These are phyloP conservation scores for Penicillium sp. DNA, from an alignment of 2,329 filamentous ascomycete species.

Conservation along the genomic window DNA sequence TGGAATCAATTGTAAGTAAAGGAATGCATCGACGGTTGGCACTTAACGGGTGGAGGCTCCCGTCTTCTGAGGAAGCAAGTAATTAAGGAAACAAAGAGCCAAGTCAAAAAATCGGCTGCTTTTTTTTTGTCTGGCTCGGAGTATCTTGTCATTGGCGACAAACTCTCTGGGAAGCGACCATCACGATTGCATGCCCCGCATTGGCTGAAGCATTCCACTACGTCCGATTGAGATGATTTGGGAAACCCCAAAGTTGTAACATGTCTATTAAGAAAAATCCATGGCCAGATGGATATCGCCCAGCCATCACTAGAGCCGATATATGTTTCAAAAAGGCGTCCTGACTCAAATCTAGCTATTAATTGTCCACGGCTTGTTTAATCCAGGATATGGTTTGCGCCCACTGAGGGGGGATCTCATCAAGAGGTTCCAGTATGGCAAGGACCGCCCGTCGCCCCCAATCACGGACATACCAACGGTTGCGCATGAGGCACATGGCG, in stretches of 20 bases:
- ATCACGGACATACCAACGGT: conserved; percentile 35
- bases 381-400: conserved; percentile 30
- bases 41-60: conserved; percentile 1
- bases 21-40: conserved; percentile 1
- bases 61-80: too few relatives aligned
- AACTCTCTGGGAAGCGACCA: too few relatives aligned
- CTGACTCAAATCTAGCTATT: conserved; percentile 4
- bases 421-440: conserved; percentile 26
- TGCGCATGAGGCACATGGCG: conserved; percentile 31
- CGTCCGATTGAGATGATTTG: too few relatives aligned
- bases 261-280: too few relatives aligned
- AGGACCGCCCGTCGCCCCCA: conserved; percentile 31
- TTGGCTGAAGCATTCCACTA: too few relatives aligned
- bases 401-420: conserved; percentile 29
- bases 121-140: too few relatives aligned
- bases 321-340: too few relatives aligned
- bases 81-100: background rate
- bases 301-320: too few relatives aligned
- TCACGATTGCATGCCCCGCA: too few relatives aligned
- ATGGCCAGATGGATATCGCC: too few relatives aligned
- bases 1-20: background rate
- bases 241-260: background rate
- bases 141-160: too few relatives aligned
- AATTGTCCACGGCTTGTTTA: conserved; percentile 21
- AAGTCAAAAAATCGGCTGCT: too few relatives aligned